phyloP scores from a whole-genome alignment of 805 yeast genomes.

The Crinitomyces ghanaensis region DNA sequence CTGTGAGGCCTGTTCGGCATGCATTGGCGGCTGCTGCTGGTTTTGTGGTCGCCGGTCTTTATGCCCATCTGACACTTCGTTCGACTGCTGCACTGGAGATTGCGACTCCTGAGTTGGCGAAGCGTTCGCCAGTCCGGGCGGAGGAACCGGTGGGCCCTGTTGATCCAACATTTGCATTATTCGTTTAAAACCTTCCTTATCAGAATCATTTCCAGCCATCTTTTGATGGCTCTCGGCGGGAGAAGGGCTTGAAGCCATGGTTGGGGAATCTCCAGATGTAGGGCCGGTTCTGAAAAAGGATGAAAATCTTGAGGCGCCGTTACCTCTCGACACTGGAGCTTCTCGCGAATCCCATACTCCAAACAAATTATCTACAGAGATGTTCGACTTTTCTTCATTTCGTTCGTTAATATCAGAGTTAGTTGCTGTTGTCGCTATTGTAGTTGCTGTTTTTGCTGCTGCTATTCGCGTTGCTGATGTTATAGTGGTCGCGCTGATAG shows the following conservation, averaged over 20 bases:
- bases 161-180: constrained; percentile 22
- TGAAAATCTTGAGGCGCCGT: too few relatives aligned
- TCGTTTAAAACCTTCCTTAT: constrained; percentile 23
- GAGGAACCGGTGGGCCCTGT: constrained; percentile 1
- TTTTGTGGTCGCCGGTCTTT: constrained; percentile 2
- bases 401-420: not conserved
- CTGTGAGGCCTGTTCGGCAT: constrained; percentile 1
- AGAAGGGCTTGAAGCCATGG: constrained; percentile 5
- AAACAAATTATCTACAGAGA: constrained; percentile 15
- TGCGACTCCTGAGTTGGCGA: constrained; percentile 3
- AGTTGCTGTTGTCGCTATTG: not conserved
- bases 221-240: constrained; percentile 5
- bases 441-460: not conserved
- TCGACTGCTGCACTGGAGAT: constrained; percentile 1
- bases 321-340: not conserved
- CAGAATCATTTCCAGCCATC: constrained; percentile 14
- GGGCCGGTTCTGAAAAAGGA: constrained; percentile 1
- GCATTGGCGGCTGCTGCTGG: constrained; percentile 6
- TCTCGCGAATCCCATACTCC: constrained; percentile 11
- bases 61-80: not conserved
- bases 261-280: not conserved
- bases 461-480: not conserved
- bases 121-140: too few relatives aligned
- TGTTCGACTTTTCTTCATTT: constrained; percentile 1
- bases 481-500: not conserved